Percentiles rank a stretch among this genome's conserved stretches.
Conservation (phyloP, 495 filamentous ascomycete genomes). For the Lophium mytilinum region DNA sequence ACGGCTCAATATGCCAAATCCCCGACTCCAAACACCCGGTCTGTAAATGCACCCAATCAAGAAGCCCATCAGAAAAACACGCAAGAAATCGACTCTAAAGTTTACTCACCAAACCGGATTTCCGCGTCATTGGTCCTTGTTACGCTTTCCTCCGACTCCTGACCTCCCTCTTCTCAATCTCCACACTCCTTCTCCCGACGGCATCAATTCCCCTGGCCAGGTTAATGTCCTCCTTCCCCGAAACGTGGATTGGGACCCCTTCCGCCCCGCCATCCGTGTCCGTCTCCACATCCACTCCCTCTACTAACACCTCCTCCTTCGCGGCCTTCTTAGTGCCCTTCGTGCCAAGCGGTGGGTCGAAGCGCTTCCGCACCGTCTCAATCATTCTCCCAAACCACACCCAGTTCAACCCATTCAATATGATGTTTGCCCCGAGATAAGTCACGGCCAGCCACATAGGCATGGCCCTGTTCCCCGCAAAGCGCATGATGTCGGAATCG, state of each 20-base stretch:
- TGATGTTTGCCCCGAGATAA: conserved; percentile 70
- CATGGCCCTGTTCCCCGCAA: conserved; percentile 42
- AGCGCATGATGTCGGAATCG: conserved; percentile 43
- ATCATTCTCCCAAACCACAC: conserved; percentile 99
- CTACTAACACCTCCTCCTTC: conserved; percentile 21
- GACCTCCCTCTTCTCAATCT: conserved; percentile 22
- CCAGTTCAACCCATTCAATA: conserved; percentile 82
- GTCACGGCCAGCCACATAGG: conserved; percentile 72
- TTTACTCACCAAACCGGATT: too few relatives aligned
- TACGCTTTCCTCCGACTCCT: conserved; percentile 8
- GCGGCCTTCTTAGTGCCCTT: conserved; percentile 5
- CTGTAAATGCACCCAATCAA: too few relatives aligned
- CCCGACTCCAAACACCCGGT: too few relatives aligned
- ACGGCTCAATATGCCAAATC: too few relatives aligned
- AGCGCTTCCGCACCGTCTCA: conserved; percentile 78
- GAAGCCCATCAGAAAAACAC: too few relatives aligned
- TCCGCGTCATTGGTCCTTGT: too few relatives aligned
- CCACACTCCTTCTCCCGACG: conserved; percentile 12
- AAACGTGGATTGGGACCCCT: background rate
- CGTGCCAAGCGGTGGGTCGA: conserved; percentile 52
- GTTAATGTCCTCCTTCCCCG: background rate
- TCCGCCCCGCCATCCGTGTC: conserved; percentile 7
- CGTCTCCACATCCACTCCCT: conserved; percentile 21
- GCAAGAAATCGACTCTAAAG: too few relatives aligned
- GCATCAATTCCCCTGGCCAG: background rate